Evolutionary conservation across 2,329 filamentous ascomycete species (phyloP), one percentile per base, ranked within the genome.

Genomic region (Trichoderma gracile): DNA sequence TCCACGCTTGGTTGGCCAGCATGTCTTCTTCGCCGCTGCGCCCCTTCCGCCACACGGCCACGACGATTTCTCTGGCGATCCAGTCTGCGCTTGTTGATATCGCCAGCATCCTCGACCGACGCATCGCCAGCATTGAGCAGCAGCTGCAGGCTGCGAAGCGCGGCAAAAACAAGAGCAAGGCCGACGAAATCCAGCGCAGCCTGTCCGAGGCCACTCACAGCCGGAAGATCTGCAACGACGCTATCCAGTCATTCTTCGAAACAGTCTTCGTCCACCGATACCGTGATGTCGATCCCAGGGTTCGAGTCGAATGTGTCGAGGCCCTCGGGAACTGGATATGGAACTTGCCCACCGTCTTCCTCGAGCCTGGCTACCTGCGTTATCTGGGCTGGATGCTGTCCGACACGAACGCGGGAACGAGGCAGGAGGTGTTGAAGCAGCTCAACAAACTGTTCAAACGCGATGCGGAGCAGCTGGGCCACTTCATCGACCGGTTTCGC

Each of bases 311-410:
- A 72, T 97, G 94, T 73, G 89, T 96, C 25, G 87, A 90, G 68
- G 92, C 92, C 15, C 82, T 99, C 9, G 93, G 93, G 30, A 85
- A 88, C 46, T 99, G 95, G 95, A 96, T 98, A 69, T 85, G 88
- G 74, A 86, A 86, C 12, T 86, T 97, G 58, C 92, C 93, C 2
- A 92, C 92, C 53, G 85, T 91, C 52, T 99, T 97, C 78, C 92
- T 97, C 75, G 91, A 97, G 69, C 92, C 92, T 1, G 85, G 89
- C 70, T 97, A 97, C 77, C 81, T 99, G 57, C 89, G 95, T 66
- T 99, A 99, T 72, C 82, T 99, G 6, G 95, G 95, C 59, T 99
- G 95, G 95, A 89, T 97, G 73, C 82, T 99, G 33, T 97, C 93
- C 5, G 95, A 99, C 74, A 84, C 88, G 3, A 84, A 88, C 66